phyloP scores from a whole-genome alignment of 805 yeast genomes.

The Metschnikowia koreensis region DNA sequence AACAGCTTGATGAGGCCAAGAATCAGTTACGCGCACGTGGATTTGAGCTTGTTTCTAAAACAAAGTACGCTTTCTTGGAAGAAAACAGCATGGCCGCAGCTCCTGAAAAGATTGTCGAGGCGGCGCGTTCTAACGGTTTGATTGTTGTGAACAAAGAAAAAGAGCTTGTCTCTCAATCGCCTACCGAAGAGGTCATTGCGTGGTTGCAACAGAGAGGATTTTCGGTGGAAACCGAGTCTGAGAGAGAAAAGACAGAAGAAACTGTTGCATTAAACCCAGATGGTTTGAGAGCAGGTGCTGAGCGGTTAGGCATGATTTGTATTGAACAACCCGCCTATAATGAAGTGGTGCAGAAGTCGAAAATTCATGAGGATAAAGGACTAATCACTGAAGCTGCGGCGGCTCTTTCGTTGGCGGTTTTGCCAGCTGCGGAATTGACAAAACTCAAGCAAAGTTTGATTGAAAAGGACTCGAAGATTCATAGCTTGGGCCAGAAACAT shows the following conservation, averaged over 20 bases:
- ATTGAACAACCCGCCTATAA: slow-evolving; percentile 2
- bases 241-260: slow-evolving; percentile 10
- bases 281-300: slow-evolving; percentile 12
- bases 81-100: neutral
- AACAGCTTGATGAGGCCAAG: slow-evolving; percentile 5
- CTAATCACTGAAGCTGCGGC: slow-evolving; percentile 8
- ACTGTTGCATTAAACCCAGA: slow-evolving; percentile 5
- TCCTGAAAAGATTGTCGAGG: slow-evolving; percentile 1
- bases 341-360: slow-evolving; percentile 2
- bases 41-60: slow-evolving; percentile 7
- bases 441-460: slow-evolving; percentile 15
- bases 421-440: slow-evolving; percentile 14
- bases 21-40: slow-evolving; percentile 6
- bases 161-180: neutral
- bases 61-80: slow-evolving; percentile 5
- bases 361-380: neutral
- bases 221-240: neutral
- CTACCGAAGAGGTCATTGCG: slow-evolving; percentile 1
- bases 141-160: slow-evolving; percentile 1
- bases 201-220: slow-evolving; percentile 10
- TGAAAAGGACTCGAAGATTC: slow-evolving; percentile 29
- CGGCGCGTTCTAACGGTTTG: slow-evolving; percentile 1
- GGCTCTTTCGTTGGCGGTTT: slow-evolving; percentile 12
- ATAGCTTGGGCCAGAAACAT: slow-evolving; percentile 17
- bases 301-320: slow-evolving; percentile 13